Conservation (phyloP, 176 grass and related monocot species). For the Coix lacrymajobi region DNA sequence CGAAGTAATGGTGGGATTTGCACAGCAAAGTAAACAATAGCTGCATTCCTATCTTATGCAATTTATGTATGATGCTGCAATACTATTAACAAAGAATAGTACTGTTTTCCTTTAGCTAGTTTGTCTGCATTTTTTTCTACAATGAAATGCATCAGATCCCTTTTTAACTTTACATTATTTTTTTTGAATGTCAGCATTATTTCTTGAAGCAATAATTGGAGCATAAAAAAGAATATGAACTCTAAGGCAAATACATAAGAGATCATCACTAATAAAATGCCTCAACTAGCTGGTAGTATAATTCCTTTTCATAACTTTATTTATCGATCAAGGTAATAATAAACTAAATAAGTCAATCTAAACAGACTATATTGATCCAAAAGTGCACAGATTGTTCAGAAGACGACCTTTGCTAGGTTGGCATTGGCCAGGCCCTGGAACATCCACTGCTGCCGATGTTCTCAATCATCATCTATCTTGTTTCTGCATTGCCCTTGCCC, state of each 20-base stretch:
- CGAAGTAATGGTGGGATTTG: not conserved
- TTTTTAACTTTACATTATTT: not conserved
- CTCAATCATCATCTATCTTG: not conserved
- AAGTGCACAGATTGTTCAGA: slow-evolving; percentile 10
- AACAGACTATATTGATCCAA: slow-evolving; percentile 18
- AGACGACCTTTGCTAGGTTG: slow-evolving; percentile 2
- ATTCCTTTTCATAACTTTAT: slow-evolving; percentile 2
- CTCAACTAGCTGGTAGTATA: not conserved
- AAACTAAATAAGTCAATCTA: not conserved
- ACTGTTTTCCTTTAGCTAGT: not conserved
- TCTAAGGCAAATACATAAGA: not conserved
- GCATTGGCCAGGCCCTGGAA: not conserved
- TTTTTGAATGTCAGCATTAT: no score
- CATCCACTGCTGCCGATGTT: not conserved
- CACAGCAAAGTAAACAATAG: not conserved
- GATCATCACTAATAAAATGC: not conserved
- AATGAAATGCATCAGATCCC: not conserved
- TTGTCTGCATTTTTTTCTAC: not conserved
- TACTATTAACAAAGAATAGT: not conserved
- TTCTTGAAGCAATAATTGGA: not conserved
- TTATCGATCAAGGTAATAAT: slow-evolving; percentile 9
- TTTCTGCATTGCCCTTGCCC: not conserved
- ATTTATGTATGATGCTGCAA: not conserved
- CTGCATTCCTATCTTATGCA: not conserved
- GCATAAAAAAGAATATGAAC: not conserved